Evolutionary conservation across 2,329 filamentous ascomycete genomes (phyloP), one percentile per base, ranked within the genome.

Genomic region (Cryphonectria parasitica): DNA sequence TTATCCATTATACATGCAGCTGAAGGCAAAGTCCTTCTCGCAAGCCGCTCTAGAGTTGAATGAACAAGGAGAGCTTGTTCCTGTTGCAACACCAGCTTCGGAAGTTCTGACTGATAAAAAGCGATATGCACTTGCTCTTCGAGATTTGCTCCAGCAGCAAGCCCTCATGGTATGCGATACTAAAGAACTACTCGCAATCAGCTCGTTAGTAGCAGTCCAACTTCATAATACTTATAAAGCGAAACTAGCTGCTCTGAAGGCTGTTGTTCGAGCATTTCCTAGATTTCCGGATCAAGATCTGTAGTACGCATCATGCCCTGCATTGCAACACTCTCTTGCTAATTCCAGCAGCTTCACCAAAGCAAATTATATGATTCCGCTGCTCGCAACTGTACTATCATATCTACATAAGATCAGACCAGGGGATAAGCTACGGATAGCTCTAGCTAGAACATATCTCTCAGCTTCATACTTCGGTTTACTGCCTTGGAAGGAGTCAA

Each of bases 191-290:
- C 61, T 41, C 13, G 31, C 25, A 41, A n/a, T 43, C 8, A 2
- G 36, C 43, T 36, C 61, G n/a, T 15, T 1, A 43, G 15, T 39
- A 4, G 7, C 15, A 6, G 5, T 36, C 15, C 2, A 3, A 5
- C 10, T 43, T 34, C 36, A 63, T 25, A 41, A 2, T 43, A 25
- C 61, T n/a, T 2, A 36, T 63, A n/a, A 2, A 25, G 41, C 13
- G 61, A 63, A 63, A 22, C 36, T 63, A 17, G 61, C 61, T 25
- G 61, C 61, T 19, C 61, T 63, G n/a, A 6, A 63, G 25, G 61
- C 36, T 63, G 61, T 41, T 10, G n/a, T 8, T 36, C 34, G 39
- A 36, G 34, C 61, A 17, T 63, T 63, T 43, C 61, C 61, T n/a
- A 63, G 61, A 25, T 43, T 43, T 41, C 61, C 34, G 22, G n/a